Percentiles rank a stretch among this genome's conserved stretches.
Evolutionary conservation across 768 basidiomycete species (phyloP).

Genomic region (Phaeotremella fagi): DNA sequence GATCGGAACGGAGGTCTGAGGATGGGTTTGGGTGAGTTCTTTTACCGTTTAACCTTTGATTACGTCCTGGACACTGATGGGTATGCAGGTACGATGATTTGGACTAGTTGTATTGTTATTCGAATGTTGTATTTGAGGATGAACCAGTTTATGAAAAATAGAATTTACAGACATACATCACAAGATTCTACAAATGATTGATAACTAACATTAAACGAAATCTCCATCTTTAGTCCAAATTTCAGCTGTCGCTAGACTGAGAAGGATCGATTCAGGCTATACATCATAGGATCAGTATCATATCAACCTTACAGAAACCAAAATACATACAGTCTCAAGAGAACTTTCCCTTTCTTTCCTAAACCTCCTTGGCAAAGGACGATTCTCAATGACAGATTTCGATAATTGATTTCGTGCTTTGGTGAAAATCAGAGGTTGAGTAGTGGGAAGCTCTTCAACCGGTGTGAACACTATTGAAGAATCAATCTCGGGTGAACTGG

Average conservation of each 20-base stretch:
- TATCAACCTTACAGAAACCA: background rate
- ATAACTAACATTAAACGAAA: too few relatives aligned
- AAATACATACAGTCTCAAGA: slow-evolving; percentile 19
- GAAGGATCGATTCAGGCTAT: slow-evolving; percentile 26
- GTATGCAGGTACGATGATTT: slow-evolving; percentile 4
- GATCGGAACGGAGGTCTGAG: slow-evolving; percentile 5
- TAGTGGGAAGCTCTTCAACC: too few relatives aligned
- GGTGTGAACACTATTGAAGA: too few relatives aligned
- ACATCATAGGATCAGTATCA: background rate
- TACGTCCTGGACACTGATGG: too few relatives aligned
- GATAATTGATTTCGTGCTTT: too few relatives aligned
- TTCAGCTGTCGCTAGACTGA: slow-evolving; percentile 28
- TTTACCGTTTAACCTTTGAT: too few relatives aligned
- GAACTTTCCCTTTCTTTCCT: slow-evolving; percentile 12
- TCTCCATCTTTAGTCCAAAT: slow-evolving; percentile 29
- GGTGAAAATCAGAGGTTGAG: too few relatives aligned
- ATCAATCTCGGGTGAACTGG: slow-evolving; percentile 2
- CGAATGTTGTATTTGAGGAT: too few relatives aligned
- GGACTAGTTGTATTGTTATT: slow-evolving; percentile 1
- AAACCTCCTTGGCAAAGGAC: too few relatives aligned
- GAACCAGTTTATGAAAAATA: too few relatives aligned
- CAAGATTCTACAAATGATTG: too few relatives aligned
- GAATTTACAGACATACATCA: too few relatives aligned
- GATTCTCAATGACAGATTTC: background rate
- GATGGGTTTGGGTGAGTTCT: background rate